Evolutionary conservation across 202 grass and related monocot genomes (phyloP).

Genomic region (Elaeis oleifera): DNA sequence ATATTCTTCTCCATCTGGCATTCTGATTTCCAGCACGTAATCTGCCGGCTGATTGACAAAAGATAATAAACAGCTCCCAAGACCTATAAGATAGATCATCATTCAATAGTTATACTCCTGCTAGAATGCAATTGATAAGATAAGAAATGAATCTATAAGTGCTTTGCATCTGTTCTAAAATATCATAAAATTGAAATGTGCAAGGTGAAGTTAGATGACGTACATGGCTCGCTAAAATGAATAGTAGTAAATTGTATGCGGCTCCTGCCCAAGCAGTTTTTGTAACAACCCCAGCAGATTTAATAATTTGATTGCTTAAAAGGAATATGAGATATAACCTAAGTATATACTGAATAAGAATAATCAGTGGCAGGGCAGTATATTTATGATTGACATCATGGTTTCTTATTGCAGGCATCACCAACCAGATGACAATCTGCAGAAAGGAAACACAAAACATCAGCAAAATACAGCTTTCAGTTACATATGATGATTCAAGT

Average conservation of each 20-base stretch:
- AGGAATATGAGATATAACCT: constrained; percentile 78
- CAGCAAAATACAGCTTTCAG: not conserved
- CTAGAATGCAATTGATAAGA: no score
- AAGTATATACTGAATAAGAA: constrained; percentile 67
- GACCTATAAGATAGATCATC: constrained; percentile 31
- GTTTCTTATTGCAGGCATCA: constrained; percentile 55
- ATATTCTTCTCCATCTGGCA: constrained; percentile 26
- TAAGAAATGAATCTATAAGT: no score
- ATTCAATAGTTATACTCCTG: no score
- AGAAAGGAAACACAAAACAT: not conserved
- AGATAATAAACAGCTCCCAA: constrained; percentile 78
- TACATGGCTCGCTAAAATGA: constrained; percentile 98
- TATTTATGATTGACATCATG: constrained; percentile 44
- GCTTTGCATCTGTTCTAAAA: no score
- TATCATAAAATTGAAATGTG: no score
- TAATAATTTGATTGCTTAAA: constrained; percentile 72
- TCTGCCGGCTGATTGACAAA: constrained; percentile 71
- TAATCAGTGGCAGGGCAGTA: constrained; percentile 53
- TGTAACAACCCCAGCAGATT: constrained; percentile 71
- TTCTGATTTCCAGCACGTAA: constrained; percentile 74
- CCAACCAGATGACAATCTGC: constrained; percentile 61
- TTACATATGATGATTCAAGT: not conserved
- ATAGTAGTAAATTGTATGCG: constrained; percentile 87
- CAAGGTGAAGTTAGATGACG: not conserved
- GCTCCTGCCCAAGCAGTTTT: constrained; percentile 89